A percentile compares a stretch with the other conserved stretches of the same genome.
Evolutionary conservation across 129 eudicot species (phyloP).

Genomic region (Solidago caesia): DNA sequence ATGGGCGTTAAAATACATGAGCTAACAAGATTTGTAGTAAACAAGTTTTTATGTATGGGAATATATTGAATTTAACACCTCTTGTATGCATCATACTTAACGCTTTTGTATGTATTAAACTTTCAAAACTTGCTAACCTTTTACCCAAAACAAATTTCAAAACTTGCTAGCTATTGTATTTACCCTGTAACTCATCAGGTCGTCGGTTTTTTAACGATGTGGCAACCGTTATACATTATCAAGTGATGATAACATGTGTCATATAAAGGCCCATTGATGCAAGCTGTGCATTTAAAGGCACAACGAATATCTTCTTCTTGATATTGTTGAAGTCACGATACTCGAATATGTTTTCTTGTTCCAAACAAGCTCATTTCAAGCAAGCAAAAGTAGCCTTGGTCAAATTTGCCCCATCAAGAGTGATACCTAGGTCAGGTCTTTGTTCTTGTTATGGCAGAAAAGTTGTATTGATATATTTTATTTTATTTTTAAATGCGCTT

Average conservation of each 20-base stretch:
- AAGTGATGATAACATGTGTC: too few species aligned
- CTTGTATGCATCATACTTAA: too few species aligned
- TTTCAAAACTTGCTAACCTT: background rate
- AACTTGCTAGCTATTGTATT: background rate
- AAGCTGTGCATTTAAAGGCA: background rate
- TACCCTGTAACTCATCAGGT: background rate
- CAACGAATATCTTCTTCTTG: background rate
- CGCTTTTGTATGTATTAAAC: background rate
- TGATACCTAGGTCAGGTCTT: background rate
- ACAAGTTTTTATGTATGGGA: background rate
- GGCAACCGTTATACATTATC: too few species aligned
- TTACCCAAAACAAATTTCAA: too few species aligned
- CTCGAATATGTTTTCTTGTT: background rate
- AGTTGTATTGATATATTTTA: too few species aligned
- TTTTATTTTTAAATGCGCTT: too few species aligned
- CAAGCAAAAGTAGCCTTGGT: background rate
- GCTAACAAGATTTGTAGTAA: background rate
- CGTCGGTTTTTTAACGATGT: too few species aligned
- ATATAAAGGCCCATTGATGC: too few species aligned
- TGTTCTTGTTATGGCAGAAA: too few species aligned
- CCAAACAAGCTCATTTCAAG: background rate
- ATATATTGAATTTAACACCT: too few species aligned
- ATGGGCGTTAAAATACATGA: background rate
- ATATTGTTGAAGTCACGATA: too few species aligned
- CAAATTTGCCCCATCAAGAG: background rate